Evolutionary conservation across 1,284 basidiomycete genomes (phyloP).

Genomic region (Leccinum pallidistipes): DNA sequence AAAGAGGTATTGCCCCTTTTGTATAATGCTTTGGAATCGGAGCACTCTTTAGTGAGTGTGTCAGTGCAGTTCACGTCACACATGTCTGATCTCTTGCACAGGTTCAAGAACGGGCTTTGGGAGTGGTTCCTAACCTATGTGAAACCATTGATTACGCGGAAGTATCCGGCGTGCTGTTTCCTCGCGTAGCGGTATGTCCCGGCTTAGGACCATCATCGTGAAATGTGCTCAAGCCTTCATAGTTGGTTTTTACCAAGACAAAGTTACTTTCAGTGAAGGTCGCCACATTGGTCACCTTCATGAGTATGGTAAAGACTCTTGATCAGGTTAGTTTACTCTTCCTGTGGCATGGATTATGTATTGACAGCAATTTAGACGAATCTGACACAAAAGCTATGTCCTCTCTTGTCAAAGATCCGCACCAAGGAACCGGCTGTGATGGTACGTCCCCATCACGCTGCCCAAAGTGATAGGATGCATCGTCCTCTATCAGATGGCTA

Average conservation of each 20-base stretch:
- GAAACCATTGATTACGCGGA: conserved; percentile 94
- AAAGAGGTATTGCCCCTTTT: conserved; percentile 92
- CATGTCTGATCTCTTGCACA: conserved; percentile 28
- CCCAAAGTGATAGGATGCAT: conserved; percentile 4
- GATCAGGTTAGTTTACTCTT: conserved; percentile 66
- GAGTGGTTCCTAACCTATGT: conserved; percentile 83
- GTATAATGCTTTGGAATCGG: conserved; percentile 93
- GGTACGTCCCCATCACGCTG: conserved; percentile 42
- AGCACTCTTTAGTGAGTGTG: conserved; percentile 69
- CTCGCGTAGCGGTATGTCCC: conserved; percentile 77
- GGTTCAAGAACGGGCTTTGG: conserved; percentile 92
- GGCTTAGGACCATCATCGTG: conserved; percentile 1
- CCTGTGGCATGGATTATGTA: conserved; percentile 3
- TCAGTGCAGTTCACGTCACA: conserved; percentile 4
- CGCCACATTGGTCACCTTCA: conserved; percentile 85
- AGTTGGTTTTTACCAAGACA: conserved; percentile 91
- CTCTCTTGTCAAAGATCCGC: conserved; percentile 90
- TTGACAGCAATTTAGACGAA: conserved; percentile 50
- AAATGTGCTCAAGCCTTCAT: conserved; percentile 16
- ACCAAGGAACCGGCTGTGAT: conserved; percentile 94
- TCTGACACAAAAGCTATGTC: conserved; percentile 93
- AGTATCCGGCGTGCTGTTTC: conserved; percentile 83
- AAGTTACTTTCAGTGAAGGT: conserved; percentile 86
- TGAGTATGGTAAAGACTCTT: conserved; percentile 90
- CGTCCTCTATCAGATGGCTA: conserved; percentile 68